Evolutionary conservation across 208 protist species (phyloP), one percentile per base, ranked within the genome.

Genomic region (Plasmodiophora brassicae): DNA sequence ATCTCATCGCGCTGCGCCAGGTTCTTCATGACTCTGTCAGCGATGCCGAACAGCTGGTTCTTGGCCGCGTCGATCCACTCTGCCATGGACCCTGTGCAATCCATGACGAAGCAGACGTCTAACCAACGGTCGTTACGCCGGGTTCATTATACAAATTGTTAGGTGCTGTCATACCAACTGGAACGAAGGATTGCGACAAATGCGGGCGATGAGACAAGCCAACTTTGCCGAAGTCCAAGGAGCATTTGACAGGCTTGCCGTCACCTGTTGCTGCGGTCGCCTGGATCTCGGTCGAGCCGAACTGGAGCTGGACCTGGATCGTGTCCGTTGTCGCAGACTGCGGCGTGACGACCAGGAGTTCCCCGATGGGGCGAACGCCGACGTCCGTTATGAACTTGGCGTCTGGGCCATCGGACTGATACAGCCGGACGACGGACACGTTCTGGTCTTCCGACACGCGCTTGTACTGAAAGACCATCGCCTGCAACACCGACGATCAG

Each of bases 141-240:
- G n/a, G n/a, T n/a, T n/a, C n/a, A n/a, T n/a, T n/a, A n/a, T n/a
- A n/a, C n/a, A n/a, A n/a, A n/a, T n/a, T n/a, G n/a, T n/a, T n/a
- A n/a, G n/a, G n/a, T n/a, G n/a, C n/a, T n/a, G n/a, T n/a, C n/a
- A n/a, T n/a, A n/a, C n/a, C n/a, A n/a, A n/a, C n/a, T n/a, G n/a
- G n/a, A n/a, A n/a, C n/a, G n/a, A n/a, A n/a, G n/a, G n/a, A n/a
- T n/a, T n/a, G n/a, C n/a, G n/a, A n/a, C n/a, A n/a, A n/a, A n/a
- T n/a, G n/a, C n/a, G n/a, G n/a, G n/a, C n/a, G n/a, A n/a, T n/a
- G n/a, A n/a, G n/a, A n/a, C n/a, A n/a, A n/a, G n/a, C n/a, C n/a
- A n/a, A n/a, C n/a, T n/a, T n/a, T n/a, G n/a, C n/a, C n/a, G 41
- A 78, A 78, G 65, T 78, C 65, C 65, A 78, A 78, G 32, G 65